Evolutionary conservation across 2,329 filamentous ascomycete genomes (phyloP).

Genomic region (Orbilia quercus): DNA sequence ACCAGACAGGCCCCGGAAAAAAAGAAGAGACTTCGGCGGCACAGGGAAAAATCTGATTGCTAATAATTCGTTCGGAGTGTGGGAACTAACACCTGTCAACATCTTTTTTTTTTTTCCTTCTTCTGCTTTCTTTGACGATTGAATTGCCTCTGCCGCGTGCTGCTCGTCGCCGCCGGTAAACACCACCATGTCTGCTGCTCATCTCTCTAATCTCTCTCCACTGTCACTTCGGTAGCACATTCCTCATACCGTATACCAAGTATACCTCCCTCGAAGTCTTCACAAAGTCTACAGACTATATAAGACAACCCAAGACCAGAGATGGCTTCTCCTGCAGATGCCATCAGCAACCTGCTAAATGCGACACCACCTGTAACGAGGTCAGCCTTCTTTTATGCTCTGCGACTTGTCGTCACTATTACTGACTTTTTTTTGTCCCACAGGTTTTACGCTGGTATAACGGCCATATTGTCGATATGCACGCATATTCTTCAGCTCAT

Average conservation of each 20-base stretch:
- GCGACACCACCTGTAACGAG: slow-evolving; percentile 49
- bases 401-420: neutral
- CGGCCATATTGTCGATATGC: slow-evolving; percentile 26
- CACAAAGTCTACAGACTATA: neutral
- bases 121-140: slow-evolving; percentile 16
- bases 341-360: slow-evolving; percentile 34
- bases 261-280: slow-evolving; percentile 4
- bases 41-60: slow-evolving; percentile 46
- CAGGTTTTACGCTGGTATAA: slow-evolving; percentile 49
- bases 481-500: slow-evolving; percentile 29
- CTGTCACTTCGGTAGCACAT: slow-evolving; percentile 33
- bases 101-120: slow-evolving; percentile 30
- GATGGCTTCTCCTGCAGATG: slow-evolving; percentile 47
- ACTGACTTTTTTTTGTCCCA: neutral
- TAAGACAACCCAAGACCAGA: slow-evolving; percentile 6
- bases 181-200: slow-evolving; percentile 6
- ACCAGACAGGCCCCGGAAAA: neutral
- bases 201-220: slow-evolving; percentile 12
- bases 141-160: slow-evolving; percentile 13
- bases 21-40: slow-evolving; percentile 28
- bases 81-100: slow-evolving; percentile 53
- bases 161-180: slow-evolving; percentile 13
- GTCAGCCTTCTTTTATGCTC: slow-evolving; percentile 24
- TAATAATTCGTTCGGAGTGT: slow-evolving; percentile 9
- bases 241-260: too few relatives aligned